phyloP scores from a whole-genome alignment of 2,329 filamentous ascomycete species.

The Trichoderma harzianum region DNA sequence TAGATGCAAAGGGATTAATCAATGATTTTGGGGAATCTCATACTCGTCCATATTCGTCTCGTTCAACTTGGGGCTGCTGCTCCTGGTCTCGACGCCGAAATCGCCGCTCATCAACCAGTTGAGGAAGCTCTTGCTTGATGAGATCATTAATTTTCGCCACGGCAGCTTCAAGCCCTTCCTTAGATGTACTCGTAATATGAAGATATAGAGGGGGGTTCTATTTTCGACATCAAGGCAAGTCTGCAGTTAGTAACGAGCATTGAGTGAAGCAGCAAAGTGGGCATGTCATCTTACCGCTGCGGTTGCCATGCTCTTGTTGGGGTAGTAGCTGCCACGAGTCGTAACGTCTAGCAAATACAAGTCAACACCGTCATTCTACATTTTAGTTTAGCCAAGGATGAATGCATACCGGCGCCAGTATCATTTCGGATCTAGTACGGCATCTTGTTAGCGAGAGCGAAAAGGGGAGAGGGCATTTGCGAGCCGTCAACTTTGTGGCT shows the following conservation, averaged over 20 bases:
- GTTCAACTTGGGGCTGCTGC: slow-evolving; percentile 67
- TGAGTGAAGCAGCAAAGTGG: slow-evolving; percentile 21
- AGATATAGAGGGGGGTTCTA: slow-evolving; percentile 93
- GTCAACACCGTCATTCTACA: slow-evolving; percentile 52
- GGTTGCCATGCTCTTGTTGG: slow-evolving; percentile 96
- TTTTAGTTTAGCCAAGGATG: slow-evolving; percentile 31
- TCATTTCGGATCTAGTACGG: slow-evolving; percentile 99
- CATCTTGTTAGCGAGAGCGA: slow-evolving; percentile 92
- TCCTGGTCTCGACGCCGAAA: slow-evolving; percentile 79
- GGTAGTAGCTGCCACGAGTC: slow-evolving; percentile 92
- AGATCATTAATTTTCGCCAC: slow-evolving; percentile 87
- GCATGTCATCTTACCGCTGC: slow-evolving; percentile 63
- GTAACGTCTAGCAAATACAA: slow-evolving; percentile 78
- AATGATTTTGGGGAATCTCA: not conserved
- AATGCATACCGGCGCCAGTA: slow-evolving; percentile 96
- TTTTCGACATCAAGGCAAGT: not conserved
- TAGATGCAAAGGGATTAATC: slow-evolving; percentile 21
- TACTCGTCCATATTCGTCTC: slow-evolving; percentile 86
- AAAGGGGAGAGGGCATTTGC: slow-evolving; percentile 57
- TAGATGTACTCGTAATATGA: slow-evolving; percentile 89
- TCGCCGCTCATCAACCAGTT: slow-evolving; percentile 88
- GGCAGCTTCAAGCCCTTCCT: slow-evolving; percentile 86
- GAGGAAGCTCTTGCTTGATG: slow-evolving; percentile 93
- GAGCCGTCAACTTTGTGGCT: slow-evolving; percentile 70
- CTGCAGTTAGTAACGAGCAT: not conserved